Evolutionary conservation across 106 monocot species (phyloP).

Genomic region (Apostasia shenzhenica): DNA sequence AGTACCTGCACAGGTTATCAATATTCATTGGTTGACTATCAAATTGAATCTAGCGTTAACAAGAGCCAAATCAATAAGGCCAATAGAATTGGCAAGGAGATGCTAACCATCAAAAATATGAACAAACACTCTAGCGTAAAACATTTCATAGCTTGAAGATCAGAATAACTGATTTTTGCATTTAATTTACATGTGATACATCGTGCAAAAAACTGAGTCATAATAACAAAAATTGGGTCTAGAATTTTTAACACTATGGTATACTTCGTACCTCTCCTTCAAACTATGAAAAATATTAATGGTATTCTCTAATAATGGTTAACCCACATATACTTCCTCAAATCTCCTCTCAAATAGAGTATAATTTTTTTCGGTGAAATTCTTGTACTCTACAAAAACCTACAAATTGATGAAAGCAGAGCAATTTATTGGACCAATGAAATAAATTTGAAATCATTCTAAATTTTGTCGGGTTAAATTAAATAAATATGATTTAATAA

Average conservation of each 20-base stretch:
- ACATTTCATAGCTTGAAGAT: too few species aligned
- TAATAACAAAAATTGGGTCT: slow-evolving; percentile 56
- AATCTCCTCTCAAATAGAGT: slow-evolving; percentile 45
- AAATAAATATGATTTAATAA: slow-evolving; percentile 42
- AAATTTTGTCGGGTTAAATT: slow-evolving; percentile 51
- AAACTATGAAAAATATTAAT: slow-evolving; percentile 50
- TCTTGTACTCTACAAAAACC: slow-evolving; percentile 59
- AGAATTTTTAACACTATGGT: slow-evolving; percentile 62
- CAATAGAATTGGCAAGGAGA: slow-evolving; percentile 91
- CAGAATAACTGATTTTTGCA: neutral
- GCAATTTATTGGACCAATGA: too few species aligned
- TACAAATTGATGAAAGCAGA: neutral
- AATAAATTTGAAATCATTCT: neutral
- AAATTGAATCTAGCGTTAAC: slow-evolving; percentile 64
- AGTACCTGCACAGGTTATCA: slow-evolving; percentile 23
- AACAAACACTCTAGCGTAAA: neutral
- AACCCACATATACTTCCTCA: slow-evolving; percentile 57
- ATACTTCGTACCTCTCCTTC: slow-evolving; percentile 64
- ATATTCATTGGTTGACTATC: slow-evolving; percentile 30
- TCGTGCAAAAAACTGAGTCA: slow-evolving; percentile 22
- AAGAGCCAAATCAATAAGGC: slow-evolving; percentile 88
- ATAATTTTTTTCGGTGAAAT: slow-evolving; percentile 56
- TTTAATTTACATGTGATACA: slow-evolving; percentile 31
- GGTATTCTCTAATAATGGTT: slow-evolving; percentile 45
- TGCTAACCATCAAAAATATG: slow-evolving; percentile 36